phyloP scores from a whole-genome alignment of 139 green algal species.

The Volvox africanus region DNA sequence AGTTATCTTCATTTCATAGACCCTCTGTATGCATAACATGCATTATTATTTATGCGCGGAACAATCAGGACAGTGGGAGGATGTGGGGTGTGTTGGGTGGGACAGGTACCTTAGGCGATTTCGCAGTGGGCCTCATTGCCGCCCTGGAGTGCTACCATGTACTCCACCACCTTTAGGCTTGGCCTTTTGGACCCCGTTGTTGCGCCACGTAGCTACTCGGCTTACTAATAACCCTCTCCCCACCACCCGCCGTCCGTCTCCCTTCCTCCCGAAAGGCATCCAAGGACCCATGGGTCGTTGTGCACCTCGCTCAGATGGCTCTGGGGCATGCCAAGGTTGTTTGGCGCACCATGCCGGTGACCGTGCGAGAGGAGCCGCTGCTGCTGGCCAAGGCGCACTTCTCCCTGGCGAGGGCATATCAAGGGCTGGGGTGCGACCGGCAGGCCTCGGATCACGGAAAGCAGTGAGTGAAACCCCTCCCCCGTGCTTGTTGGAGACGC shows the following conservation, averaged over 20 bases:
- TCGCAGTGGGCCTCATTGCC: too few species aligned
- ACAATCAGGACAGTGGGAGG: too few species aligned
- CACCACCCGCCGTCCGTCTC: not conserved
- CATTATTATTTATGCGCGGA: too few species aligned
- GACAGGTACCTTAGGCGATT: too few species aligned
- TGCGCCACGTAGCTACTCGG: too few species aligned
- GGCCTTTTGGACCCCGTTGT: too few species aligned
- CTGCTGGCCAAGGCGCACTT: slow-evolving; percentile 38
- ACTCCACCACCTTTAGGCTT: too few species aligned
- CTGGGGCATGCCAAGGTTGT: slow-evolving; percentile 47
- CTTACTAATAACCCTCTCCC: not conserved
- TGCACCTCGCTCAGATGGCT: slow-evolving; percentile 23
- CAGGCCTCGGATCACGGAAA: slow-evolving; percentile 44
- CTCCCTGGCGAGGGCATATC: slow-evolving; percentile 37
- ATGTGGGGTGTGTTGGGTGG: too few species aligned
- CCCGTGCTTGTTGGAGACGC: too few species aligned
- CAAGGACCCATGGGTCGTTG: slow-evolving; percentile 40
- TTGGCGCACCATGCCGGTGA: slow-evolving; percentile 37
- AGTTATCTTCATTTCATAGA: too few species aligned
- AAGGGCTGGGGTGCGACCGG: slow-evolving; percentile 32
- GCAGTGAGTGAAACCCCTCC: slow-evolving; percentile 42
- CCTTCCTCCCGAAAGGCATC: not conserved
- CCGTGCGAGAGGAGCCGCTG: slow-evolving; percentile 30
- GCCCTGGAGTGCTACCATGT: too few species aligned
- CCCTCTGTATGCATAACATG: too few species aligned